Percentiles rank a stretch among this genome's conserved stretches.
Evolutionary conservation across 108 stramenopile genomes (phyloP).

Genomic region (Nitzschia sp.): DNA sequence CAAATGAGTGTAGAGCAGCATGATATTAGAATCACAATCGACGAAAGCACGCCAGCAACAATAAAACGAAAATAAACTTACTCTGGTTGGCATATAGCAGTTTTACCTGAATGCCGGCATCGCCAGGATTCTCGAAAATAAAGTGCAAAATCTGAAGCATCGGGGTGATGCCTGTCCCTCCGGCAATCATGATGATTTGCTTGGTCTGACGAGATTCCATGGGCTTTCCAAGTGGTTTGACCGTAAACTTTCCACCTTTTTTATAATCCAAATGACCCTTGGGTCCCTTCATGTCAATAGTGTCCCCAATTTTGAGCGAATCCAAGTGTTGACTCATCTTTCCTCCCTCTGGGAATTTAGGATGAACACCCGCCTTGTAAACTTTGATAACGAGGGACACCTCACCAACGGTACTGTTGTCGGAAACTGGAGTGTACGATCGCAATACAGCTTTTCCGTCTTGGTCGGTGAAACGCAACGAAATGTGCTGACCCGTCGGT

Average conservation of each 20-base stretch:
- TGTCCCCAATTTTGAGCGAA: slow-evolving; percentile 87
- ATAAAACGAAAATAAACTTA: slow-evolving; percentile 15
- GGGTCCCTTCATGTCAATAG: slow-evolving; percentile 83
- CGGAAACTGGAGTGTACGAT: slow-evolving; percentile 90
- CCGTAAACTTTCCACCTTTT: slow-evolving; percentile 64
- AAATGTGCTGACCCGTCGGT: slow-evolving; percentile 97
- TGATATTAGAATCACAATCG: background rate
- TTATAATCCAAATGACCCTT: slow-evolving; percentile 87
- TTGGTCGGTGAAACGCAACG: slow-evolving; percentile 82
- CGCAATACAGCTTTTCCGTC: slow-evolving; percentile 67
- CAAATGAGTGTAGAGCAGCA: no score
- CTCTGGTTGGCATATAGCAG: slow-evolving; percentile 87
- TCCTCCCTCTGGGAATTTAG: slow-evolving; percentile 95
- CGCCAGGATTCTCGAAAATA: slow-evolving; percentile 41
- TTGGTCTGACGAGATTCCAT: slow-evolving; percentile 53
- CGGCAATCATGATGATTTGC: slow-evolving; percentile 95
- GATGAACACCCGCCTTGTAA: slow-evolving; percentile 87
- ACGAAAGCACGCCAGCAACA: background rate
- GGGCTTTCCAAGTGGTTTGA: slow-evolving; percentile 74
- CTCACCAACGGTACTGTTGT: slow-evolving; percentile 77
- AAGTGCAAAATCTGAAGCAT: slow-evolving; percentile 93
- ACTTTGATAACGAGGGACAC: slow-evolving; percentile 95
- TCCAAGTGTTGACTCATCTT: slow-evolving; percentile 97
- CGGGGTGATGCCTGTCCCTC: slow-evolving; percentile 99
- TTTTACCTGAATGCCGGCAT: slow-evolving; percentile 55